These are phyloP conservation scores for Quillaja saponaria DNA, from an alignment of 306 rosid genomes.

Conservation along the genomic window DNA sequence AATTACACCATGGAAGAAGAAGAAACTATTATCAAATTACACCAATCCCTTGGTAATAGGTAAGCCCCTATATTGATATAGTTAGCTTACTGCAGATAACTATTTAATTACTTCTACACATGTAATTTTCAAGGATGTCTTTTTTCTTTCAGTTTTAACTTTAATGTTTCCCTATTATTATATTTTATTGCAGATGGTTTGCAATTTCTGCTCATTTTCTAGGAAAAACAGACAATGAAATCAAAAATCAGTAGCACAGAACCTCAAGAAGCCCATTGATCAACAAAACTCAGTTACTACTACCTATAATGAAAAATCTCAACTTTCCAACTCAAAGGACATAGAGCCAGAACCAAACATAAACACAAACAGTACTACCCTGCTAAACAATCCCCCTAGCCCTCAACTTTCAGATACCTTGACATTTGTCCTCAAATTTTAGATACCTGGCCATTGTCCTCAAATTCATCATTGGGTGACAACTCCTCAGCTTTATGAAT, in stretches of 20 bases:
- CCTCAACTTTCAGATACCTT: too few species aligned
- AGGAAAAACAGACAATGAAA: slow-evolving; percentile 78
- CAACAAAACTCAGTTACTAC: slow-evolving; percentile 3
- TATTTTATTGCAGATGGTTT: slow-evolving; percentile 60
- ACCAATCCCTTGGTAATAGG: slow-evolving; percentile 49
- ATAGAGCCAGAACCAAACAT: not conserved
- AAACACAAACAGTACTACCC: not conserved
- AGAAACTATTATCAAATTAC: slow-evolving; percentile 48
- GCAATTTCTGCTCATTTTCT: slow-evolving; percentile 58
- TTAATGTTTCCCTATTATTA: too few species aligned
- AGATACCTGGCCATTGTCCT: slow-evolving; percentile 14
- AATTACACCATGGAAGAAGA: slow-evolving; percentile 55
- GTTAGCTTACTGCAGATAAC: too few species aligned
- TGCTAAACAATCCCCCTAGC: not conserved
- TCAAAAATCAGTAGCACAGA: slow-evolving; percentile 69
- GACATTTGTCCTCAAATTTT: not conserved
- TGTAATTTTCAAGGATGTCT: too few species aligned
- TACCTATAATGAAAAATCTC: not conserved
- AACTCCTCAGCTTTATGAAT: too few species aligned
- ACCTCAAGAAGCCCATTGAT: slow-evolving; percentile 48
- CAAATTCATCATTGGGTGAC: not conserved
- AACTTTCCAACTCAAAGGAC: slow-evolving; percentile 7
- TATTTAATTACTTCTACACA: not conserved
- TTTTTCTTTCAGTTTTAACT: not conserved
- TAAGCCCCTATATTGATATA: slow-evolving; percentile 6